These are phyloP conservation scores for Maudiozyma pseudohumilis DNA, from an alignment of 805 yeast genomes.

Conservation along the genomic window DNA sequence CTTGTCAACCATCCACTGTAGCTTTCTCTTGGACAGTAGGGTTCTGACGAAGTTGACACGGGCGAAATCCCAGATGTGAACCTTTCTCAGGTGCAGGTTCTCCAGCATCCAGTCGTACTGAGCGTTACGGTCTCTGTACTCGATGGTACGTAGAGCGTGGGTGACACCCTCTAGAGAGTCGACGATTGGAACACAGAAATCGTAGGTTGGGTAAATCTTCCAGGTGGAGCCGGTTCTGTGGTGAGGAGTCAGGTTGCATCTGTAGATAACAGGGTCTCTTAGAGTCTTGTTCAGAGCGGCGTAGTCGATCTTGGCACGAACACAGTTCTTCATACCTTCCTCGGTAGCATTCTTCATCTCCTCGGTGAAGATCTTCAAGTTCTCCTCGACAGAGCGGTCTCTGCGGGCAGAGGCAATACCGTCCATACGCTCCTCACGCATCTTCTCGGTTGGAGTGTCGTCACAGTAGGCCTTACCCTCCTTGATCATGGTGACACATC, in stretches of 20 bases:
- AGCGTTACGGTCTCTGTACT: constrained; percentile 96
- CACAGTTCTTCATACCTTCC: constrained; percentile 81
- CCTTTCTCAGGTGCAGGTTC: constrained; percentile 76
- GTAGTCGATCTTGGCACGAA: constrained; percentile 94
- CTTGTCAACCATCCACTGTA: constrained; percentile 98
- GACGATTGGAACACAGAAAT: constrained; percentile 96
- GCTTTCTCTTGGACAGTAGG: constrained; percentile 87
- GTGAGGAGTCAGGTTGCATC: constrained; percentile 95
- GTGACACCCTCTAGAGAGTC: constrained; percentile 96
- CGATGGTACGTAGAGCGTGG: constrained; percentile 95
- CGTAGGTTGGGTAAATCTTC: constrained; percentile 98
- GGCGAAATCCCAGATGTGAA: constrained; percentile 96
- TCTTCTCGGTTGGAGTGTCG: constrained; percentile 85
- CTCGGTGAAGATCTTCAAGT: constrained; percentile 70
- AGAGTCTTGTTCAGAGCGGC: constrained; percentile 86
- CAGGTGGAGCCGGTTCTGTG: constrained; percentile 89
- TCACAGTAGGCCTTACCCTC: constrained; percentile 97
- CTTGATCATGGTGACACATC: constrained; percentile 77
- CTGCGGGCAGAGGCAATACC: constrained; percentile 90
- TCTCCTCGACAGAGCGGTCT: constrained; percentile 88
- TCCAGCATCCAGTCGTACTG: constrained; percentile 95
- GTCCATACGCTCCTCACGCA: constrained; percentile 98
- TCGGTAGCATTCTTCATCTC: constrained; percentile 94
- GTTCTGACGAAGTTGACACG: constrained; percentile 96
- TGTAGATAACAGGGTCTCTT: constrained; percentile 96